phyloP scores from a whole-genome alignment of 2,329 filamentous ascomycete genomes.

The Orbilia blumenaviensis region DNA sequence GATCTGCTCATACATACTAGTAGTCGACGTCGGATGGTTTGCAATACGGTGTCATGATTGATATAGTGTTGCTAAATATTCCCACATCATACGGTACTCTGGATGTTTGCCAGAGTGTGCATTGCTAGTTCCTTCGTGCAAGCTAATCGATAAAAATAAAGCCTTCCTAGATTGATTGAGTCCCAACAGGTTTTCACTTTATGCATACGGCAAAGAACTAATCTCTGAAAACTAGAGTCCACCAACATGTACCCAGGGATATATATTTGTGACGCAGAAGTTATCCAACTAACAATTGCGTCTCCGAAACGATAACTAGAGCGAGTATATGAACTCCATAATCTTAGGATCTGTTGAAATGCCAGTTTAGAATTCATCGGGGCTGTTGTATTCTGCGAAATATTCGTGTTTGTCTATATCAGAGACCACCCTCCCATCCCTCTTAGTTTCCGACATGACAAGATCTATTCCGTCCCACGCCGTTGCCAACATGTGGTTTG shows the following conservation, averaged over 20 bases:
- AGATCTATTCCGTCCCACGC: background rate
- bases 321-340: no score
- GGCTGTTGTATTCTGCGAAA: background rate
- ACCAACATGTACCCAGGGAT: background rate
- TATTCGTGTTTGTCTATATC: background rate
- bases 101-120: no score
- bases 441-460: background rate
- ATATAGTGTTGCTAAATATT: no score
- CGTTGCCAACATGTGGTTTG: conserved; percentile 23
- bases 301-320: background rate
- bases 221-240: no score
- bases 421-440: background rate
- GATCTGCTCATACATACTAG: no score
- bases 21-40: no score
- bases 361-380: background rate
- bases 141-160: no score
- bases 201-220: background rate
- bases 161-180: no score
- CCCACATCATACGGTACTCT: no score
- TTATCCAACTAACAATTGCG: background rate
- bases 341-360: background rate
- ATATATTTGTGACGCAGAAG: background rate
- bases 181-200: no score
- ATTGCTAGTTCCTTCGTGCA: no score
- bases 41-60: no score